Conservation (phyloP, 306 rosid genomes). For the Elaeagnus macrophylla region DNA sequence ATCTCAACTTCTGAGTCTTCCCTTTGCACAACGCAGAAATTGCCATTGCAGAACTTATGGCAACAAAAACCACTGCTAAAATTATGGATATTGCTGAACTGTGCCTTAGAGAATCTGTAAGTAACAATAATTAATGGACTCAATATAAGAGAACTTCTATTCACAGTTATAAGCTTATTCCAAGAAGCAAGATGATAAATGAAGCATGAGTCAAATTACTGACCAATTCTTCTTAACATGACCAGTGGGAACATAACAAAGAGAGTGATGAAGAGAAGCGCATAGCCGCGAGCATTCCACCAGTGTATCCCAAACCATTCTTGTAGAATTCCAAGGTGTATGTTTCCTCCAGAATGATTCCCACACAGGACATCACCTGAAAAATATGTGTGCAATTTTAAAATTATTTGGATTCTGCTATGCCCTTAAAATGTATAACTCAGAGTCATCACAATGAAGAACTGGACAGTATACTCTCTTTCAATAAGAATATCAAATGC, state of each 20-base stretch:
- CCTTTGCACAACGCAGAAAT: slow-evolving; percentile 34
- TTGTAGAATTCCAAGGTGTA: slow-evolving; percentile 45
- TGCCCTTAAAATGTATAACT: not conserved
- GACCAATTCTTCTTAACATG: slow-evolving; percentile 43
- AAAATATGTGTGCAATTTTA: not conserved
- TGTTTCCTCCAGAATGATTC: slow-evolving; percentile 22
- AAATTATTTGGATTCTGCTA: not conserved
- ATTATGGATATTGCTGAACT: slow-evolving; percentile 51
- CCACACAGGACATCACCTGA: slow-evolving; percentile 57
- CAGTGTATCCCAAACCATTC: slow-evolving; percentile 53
- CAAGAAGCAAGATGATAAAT: not conserved
- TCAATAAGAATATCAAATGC: no score
- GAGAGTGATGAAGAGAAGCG: slow-evolving; percentile 30
- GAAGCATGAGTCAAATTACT: not conserved
- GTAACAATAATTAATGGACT: not conserved
- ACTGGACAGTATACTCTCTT: not conserved
- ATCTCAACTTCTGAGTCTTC: slow-evolving; percentile 27
- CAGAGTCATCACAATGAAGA: not conserved
- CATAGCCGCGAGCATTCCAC: slow-evolving; percentile 54
- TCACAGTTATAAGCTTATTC: not conserved
- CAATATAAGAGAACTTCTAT: not conserved
- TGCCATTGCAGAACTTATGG: slow-evolving; percentile 51
- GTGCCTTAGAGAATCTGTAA: slow-evolving; percentile 49
- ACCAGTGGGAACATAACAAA: slow-evolving; percentile 43
- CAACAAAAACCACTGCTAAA: slow-evolving; percentile 43